Percentiles rank a stretch among this genome's conserved stretches.
Evolutionary conservation across 2,329 filamentous ascomycete species (phyloP).

Genomic region (Claviceps capensis): DNA sequence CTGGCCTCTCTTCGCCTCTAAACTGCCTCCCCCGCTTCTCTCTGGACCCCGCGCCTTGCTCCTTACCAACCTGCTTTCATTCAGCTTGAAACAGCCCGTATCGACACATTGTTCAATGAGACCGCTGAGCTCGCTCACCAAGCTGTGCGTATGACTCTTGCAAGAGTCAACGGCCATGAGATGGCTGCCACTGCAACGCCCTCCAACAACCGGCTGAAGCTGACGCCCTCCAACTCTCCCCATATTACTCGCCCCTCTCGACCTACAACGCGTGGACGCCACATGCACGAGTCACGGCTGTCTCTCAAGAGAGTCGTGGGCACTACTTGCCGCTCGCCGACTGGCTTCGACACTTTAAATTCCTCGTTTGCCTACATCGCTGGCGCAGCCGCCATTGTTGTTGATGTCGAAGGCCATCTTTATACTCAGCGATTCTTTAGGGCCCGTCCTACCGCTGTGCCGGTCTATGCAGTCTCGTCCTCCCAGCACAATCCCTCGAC

Average conservation of each 20-base stretch:
- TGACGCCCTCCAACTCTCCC: slow-evolving; percentile 68
- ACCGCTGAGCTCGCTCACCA: neutral
- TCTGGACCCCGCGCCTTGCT: neutral
- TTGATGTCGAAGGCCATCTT: slow-evolving; percentile 56
- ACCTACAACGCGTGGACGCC: slow-evolving; percentile 43
- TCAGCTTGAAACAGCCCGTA: neutral
- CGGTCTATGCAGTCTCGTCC: slow-evolving; percentile 44
- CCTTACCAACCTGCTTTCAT: neutral
- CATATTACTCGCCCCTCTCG: slow-evolving; percentile 47
- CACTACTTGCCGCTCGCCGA: slow-evolving; percentile 72
- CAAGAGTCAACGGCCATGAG: slow-evolving; percentile 35
- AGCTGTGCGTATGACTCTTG: slow-evolving; percentile 2
- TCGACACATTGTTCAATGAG: neutral
- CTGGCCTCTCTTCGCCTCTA: neutral
- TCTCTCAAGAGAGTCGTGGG: slow-evolving; percentile 77
- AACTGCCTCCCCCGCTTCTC: neutral
- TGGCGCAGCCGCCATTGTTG: slow-evolving; percentile 84
- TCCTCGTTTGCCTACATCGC: slow-evolving; percentile 81
- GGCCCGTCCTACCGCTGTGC: slow-evolving; percentile 64
- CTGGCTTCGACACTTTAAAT: slow-evolving; percentile 71
- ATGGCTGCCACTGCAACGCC: slow-evolving; percentile 42
- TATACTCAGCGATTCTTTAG: slow-evolving; percentile 78
- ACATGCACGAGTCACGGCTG: slow-evolving; percentile 42
- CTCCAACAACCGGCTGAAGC: slow-evolving; percentile 44
- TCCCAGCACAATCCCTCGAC: slow-evolving; percentile 36